phyloP scores from a whole-genome alignment of 208 protist genomes.

The Leishmania aethiopica region DNA sequence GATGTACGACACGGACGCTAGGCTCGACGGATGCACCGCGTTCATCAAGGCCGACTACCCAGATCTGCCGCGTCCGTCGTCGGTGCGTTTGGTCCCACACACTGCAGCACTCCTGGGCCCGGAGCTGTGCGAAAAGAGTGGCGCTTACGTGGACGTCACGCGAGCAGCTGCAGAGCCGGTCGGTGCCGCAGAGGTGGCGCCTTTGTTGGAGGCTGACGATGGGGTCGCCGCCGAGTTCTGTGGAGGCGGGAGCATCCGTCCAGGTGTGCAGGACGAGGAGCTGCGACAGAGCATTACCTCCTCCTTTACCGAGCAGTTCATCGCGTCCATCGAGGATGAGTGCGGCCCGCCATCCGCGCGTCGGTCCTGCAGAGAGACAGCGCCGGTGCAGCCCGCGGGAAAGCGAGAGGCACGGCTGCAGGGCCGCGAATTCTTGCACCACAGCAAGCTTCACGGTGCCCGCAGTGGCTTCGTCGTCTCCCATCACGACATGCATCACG shows the following conservation, averaged over 20 bases:
- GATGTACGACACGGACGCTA: not conserved
- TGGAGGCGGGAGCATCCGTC: not conserved
- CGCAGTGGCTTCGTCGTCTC: not conserved
- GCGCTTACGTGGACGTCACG: conserved; percentile 8
- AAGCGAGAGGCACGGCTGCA: no score
- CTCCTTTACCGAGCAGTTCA: conserved; percentile 12
- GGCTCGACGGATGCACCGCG: not conserved
- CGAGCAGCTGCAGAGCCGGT: not conserved
- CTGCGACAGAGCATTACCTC: not conserved
- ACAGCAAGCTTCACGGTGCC: not conserved
- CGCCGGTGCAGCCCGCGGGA: not conserved
- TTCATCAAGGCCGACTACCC: not conserved
- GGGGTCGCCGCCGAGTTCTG: not conserved
- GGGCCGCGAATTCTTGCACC: not conserved
- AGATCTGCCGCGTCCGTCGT: not conserved
- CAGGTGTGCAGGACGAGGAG: not conserved
- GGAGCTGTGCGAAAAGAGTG: not conserved
- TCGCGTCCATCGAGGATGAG: not conserved
- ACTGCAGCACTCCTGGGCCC: conserved; percentile 12
- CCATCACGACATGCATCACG: not conserved
- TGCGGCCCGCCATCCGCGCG: not conserved
- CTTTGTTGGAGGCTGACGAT: not conserved
- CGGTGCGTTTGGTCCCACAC: conserved; percentile 38
- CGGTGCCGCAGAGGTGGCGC: not conserved
- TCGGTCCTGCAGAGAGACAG: not conserved